Base-by-base conservation (phyloP, 192 early-diverging fungal species). In the Chytriomyces sp. region DNA sequence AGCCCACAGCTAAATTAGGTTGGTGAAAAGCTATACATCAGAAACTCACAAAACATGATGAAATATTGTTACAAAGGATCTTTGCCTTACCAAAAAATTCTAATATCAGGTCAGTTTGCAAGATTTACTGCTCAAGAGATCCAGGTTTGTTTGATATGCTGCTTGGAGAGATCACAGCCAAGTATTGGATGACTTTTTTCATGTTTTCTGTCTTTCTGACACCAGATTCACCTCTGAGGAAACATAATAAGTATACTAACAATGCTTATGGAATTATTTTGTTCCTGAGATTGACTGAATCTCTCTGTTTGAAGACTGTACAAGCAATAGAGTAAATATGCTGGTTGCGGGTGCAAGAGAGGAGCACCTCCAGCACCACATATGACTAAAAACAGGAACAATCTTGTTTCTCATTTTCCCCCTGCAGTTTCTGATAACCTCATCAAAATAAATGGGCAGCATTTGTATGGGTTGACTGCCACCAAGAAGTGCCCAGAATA, bases 151-250 rank as follows among this genome's bases (percentile, higher is more conserved):
- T 71, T 12, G 87, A 77, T 3, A 91, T 91, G 59, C 56, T 49
- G 33, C 67, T 71, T 19, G 88, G 79, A 10, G 96, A 94, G 57
- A 96, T 91, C 2, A 93, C 86, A 0, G 96, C 93, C 52, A 99
- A 85, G 80, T 98, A 98, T 83, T 98, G 96, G 69, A 99, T 98
- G 38, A 98, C 94, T 63, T 95, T 97, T 71, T 99, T 99, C 12
- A 96, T 99, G 83, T 98, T 98, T 84, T 99, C 98, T 17, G 98
- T 99, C 81, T 99, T 99, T 59, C 98, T 96, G 5, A 96, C 96
- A 53, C 98, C 98, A 32, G 96, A 97, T 84, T 99, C 98, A 63
- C 98, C 98, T 38, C 91, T 93, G 62, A 39, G 28, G 14, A 64
- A 44, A 57, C 32, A 34, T 41, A 54, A n/a, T n/a, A n/a, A n/a